Evolutionary conservation across 208 protist species (phyloP).

Genomic region (Trypanosoma conorhini): DNA sequence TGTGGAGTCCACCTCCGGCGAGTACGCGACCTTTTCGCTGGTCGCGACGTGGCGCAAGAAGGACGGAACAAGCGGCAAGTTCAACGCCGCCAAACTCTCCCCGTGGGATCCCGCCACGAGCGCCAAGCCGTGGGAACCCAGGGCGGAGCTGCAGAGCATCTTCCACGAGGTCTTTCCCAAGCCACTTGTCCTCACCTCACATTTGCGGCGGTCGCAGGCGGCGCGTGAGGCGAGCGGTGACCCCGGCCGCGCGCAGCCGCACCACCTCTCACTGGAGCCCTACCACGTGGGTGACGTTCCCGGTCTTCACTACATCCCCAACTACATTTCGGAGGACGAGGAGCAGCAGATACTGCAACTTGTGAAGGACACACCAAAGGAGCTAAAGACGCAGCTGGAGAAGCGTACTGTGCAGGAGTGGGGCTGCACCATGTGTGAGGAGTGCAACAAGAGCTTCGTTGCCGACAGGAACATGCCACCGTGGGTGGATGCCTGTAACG

Average conservation of each 20-base stretch:
- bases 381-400: conserved; percentile 77
- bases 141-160: conserved; percentile 50
- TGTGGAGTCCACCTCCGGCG: conserved; percentile 47
- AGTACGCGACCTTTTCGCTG: conserved; percentile 81
- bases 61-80: conserved; percentile 51
- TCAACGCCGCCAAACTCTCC: conserved; percentile 85
- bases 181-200: conserved; percentile 53
- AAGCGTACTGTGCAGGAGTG: conserved; percentile 91
- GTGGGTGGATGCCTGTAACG: conserved; percentile 76
- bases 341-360: conserved; percentile 64
- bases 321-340: conserved; percentile 84
- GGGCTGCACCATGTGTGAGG: conserved; percentile 88
- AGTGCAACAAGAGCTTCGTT: conserved; percentile 88
- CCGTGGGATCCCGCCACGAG: conserved; percentile 46
- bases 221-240: conserved; percentile 7
- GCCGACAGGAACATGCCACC: conserved; percentile 84
- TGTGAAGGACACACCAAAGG: conserved; percentile 60
- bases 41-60: conserved; percentile 62
- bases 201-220: conserved; percentile 39
- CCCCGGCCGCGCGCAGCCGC: neutral
- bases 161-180: conserved; percentile 78
- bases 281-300: conserved; percentile 72
- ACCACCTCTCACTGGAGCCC: conserved; percentile 64
- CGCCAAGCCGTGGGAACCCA: conserved; percentile 53
- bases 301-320: conserved; percentile 86